phyloP scores from a whole-genome alignment of 1,284 basidiomycete genomes.

The Ganoderma meredithae region DNA sequence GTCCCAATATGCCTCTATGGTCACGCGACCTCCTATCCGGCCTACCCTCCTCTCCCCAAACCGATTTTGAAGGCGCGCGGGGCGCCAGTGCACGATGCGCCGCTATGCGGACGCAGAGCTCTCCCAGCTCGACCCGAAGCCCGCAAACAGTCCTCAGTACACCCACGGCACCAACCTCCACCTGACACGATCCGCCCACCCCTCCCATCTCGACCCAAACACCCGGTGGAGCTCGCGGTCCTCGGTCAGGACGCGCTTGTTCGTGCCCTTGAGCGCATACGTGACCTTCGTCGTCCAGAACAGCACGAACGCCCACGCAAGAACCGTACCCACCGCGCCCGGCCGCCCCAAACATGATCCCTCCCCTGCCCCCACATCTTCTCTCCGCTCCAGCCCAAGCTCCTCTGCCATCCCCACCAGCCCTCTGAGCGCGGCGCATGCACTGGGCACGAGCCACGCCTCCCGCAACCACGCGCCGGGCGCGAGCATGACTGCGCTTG shows the following conservation, averaged over 20 bases:
- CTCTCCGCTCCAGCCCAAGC: slow-evolving; percentile 40
- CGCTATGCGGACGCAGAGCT: background rate
- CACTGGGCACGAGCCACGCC: slow-evolving; percentile 30
- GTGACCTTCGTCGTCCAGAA: slow-evolving; percentile 39
- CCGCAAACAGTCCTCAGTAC: slow-evolving; percentile 9
- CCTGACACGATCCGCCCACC: slow-evolving; percentile 54
- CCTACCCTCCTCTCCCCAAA: background rate
- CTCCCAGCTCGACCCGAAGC: background rate
- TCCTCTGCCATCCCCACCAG: slow-evolving; percentile 38
- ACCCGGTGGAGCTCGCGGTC: slow-evolving; percentile 58
- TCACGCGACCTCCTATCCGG: background rate
- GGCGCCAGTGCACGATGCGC: background rate
- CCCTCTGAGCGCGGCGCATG: slow-evolving; percentile 24
- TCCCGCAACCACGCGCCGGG: slow-evolving; percentile 39
- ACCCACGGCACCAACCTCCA: slow-evolving; percentile 63
- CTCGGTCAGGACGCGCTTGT: slow-evolving; percentile 46
- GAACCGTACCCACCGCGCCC: slow-evolving; percentile 29
- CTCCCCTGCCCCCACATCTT: background rate
- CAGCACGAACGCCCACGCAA: slow-evolving; percentile 35
- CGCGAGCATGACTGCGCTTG: slow-evolving; percentile 34
- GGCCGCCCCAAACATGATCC: slow-evolving; percentile 35
- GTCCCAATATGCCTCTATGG: slow-evolving; percentile 8
- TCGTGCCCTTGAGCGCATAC: slow-evolving; percentile 39
- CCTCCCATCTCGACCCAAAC: slow-evolving; percentile 62
- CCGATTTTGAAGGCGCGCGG: background rate